Base-by-base conservation (phyloP, 2,329 filamentous ascomycete species). In the Plectosphaerella cucumerina region DNA sequence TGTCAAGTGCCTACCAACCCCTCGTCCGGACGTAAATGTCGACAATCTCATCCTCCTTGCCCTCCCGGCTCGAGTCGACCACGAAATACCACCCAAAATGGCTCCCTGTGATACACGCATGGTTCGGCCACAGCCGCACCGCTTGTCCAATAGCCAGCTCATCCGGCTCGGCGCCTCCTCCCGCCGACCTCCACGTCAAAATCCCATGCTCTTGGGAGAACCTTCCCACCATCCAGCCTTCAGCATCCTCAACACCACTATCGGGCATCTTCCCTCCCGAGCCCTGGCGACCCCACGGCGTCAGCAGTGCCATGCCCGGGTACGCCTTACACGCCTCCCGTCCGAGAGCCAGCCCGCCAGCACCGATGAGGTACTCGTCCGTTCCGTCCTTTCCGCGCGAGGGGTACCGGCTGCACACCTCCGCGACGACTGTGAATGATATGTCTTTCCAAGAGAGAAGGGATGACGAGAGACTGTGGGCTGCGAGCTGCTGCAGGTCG, bases 201-300 rank as follows among this genome's bases (percentile, higher is more conserved):
- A 85, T 78, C 0, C 78, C 80, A 63, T 87, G 84, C 58, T 87
- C 84, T 58, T 87, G 84, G 49, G 80, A 82, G n/a, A 87, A 75
- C 6, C 80, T 70, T 4, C 74, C 76, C 8, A 87, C 75, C 42
- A 86, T 76, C 69, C 84, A 75, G 1, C 61, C 62, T 15, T 42
- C 22, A 8, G 41, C 22, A 0, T 34, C 6, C 1, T 43, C n/a
- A 0, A 53, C 23, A 0, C 51, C 4, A 2, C 26, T 44, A 1
- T 61, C 55, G 62, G 73, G 77, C 39, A 18, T 12, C 39, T 12
- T 17, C n/a, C 17, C 39, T 12, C 17, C n/a, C 9, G 5, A 18
- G 2, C 68, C 66, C 4, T 86, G 68, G 1, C 85, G 69, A 0
- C 81, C 84, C 80, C 81, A 86, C n/a, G 39, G 39, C n/a, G 39